Evolutionary conservation across 768 basidiomycete genomes (phyloP), one percentile per base, ranked within the genome.

Genomic region (Suillus weaverae): DNA sequence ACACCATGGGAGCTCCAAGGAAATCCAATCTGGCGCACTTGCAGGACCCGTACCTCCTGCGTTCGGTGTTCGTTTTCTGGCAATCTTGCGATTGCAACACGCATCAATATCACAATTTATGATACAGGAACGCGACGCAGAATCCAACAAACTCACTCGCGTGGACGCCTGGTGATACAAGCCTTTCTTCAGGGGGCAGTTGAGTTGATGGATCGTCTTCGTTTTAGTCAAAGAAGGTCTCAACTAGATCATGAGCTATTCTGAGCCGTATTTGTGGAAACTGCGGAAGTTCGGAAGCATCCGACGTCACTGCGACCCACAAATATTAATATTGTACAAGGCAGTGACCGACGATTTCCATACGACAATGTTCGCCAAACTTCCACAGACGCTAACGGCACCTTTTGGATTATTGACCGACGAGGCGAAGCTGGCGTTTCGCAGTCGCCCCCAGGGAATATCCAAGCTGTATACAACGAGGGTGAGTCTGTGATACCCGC

Each of bases 401-500:
- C 90, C 91, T 16, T 89, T 94, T 74, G 87, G 89, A n/a, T 74
- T 94, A 22, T 76, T 94, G 39, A 89, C 89, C 6, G 94, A 97
- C 73, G 92, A 95, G 72, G 89, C 93, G 55, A 96, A 96, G 76
- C 86, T 97, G 20, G 88, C 89, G 13, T 97, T 97, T 75, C 88
- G 92, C 46, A 92, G 88, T 69, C 91, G 91, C 65, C 86, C 92
- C 0, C 83, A 84, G 50, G 95, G 95, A 20, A 88, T 97, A 60
- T 82, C 87, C 57, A 91, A 93, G 73, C 76, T 97, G 50, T 84
- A 87, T 56, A 82, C 87, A 16, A 84, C 83, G 38, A 86, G 94
- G 69, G 57, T 59, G 39, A 59, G 94, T 95, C 76, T 69, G 92
- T 62, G 26, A 50, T 30, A 26, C 44, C 44, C 22, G 26, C 43